phyloP scores from a whole-genome alignment of 176 grass and related monocot genomes.

The Carex littledalei region DNA sequence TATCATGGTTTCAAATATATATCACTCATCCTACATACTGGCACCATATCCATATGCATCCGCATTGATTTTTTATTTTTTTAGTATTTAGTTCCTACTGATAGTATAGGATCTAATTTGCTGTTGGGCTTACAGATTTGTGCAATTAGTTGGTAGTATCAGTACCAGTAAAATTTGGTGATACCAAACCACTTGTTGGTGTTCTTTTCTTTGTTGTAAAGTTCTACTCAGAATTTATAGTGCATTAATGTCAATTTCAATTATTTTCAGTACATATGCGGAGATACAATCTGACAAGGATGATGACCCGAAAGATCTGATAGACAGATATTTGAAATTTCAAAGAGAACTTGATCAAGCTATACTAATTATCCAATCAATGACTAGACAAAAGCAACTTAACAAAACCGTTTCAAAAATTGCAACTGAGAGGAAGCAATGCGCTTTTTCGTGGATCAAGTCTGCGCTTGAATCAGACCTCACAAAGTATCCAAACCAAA shows the following conservation, averaged over 20 bases:
- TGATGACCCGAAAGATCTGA: constrained; percentile 51
- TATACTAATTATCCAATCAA: constrained; percentile 48
- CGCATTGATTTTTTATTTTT: background rate
- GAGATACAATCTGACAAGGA: constrained; percentile 77
- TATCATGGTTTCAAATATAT: background rate
- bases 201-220: background rate
- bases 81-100: background rate
- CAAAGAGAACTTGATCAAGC: constrained; percentile 50
- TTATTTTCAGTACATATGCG: constrained; percentile 47
- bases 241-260: background rate
- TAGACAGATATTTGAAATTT: constrained; percentile 67
- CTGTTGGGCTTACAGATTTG: background rate
- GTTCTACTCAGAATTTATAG: background rate
- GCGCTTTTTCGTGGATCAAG: constrained; percentile 69
- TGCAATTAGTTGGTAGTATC: background rate
- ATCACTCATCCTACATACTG: background rate
- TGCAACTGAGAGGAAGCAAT: constrained; percentile 55
- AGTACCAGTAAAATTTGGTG: background rate
- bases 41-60: background rate
- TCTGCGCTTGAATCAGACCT: constrained; percentile 61
- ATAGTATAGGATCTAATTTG: background rate
- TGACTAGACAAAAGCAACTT: constrained; percentile 30
- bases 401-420: constrained; percentile 41
- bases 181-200: background rate
- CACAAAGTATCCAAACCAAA: constrained; percentile 34